Conservation (phyloP, 139 green algal genomes). For the Pedinophyceae sp. region DNA sequence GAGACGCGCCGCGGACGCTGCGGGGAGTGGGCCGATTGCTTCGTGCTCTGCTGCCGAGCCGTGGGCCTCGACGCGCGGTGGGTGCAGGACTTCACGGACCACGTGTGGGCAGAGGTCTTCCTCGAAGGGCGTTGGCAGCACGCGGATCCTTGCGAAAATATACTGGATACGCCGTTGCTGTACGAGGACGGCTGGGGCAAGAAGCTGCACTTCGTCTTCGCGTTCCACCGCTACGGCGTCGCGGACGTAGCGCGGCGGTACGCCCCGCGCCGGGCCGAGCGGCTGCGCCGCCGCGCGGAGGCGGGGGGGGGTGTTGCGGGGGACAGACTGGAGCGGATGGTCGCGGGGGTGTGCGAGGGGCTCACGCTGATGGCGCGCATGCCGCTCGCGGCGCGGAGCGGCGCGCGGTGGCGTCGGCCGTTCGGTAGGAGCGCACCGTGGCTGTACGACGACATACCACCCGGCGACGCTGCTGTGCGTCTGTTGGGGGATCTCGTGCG, state of each 20-base stretch:
- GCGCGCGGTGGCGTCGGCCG: neutral
- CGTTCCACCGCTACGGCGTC: slow-evolving; percentile 22
- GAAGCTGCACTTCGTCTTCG: slow-evolving; percentile 50
- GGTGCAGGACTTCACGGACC: slow-evolving; percentile 50
- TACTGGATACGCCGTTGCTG: slow-evolving; percentile 40
- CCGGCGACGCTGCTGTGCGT: too few relatives aligned
- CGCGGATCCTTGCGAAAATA: slow-evolving; percentile 47
- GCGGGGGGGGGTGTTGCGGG: slow-evolving; percentile 6
- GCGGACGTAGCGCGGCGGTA: slow-evolving; percentile 54
- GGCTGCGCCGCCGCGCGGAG: slow-evolving; percentile 5
- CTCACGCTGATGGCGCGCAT: too few relatives aligned
- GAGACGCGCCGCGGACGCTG: slow-evolving; percentile 40
- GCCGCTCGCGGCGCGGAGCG: too few relatives aligned
- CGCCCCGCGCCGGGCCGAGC: slow-evolving; percentile 19
- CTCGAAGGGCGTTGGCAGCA: slow-evolving; percentile 42
- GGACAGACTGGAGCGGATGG: neutral
- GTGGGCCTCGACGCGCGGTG: slow-evolving; percentile 35
- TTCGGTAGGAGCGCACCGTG: neutral
- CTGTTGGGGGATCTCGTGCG: neutral
- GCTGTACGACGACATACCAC: neutral
- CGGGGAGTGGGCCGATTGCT: slow-evolving; percentile 58
- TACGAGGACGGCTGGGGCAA: slow-evolving; percentile 77
- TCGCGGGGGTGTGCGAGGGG: neutral
- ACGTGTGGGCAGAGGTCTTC: slow-evolving; percentile 46
- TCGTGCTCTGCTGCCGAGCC: slow-evolving; percentile 39